Evolutionary conservation across 2,329 filamentous ascomycete species (phyloP).

Genomic region (Xylaria sp.): DNA sequence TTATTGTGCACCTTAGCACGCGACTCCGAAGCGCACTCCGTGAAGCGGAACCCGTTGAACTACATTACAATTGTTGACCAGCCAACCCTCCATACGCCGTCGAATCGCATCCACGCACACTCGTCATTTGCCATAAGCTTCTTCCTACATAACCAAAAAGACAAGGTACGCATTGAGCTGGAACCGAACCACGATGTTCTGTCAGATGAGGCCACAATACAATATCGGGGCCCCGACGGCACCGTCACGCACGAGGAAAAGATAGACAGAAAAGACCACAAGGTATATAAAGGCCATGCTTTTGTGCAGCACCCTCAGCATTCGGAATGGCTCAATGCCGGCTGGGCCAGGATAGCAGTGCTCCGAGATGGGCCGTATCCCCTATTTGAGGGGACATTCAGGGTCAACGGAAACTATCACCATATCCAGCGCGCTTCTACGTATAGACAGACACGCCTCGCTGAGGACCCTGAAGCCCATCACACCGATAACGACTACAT

Average conservation of each 20-base stretch:
- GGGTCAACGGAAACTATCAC: constrained; percentile 82
- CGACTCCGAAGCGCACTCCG: constrained; percentile 70
- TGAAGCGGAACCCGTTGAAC: constrained; percentile 78
- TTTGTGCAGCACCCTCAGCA: constrained; percentile 72
- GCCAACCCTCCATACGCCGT: constrained; percentile 79
- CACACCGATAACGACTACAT: constrained; percentile 75
- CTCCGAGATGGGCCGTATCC: constrained; percentile 79
- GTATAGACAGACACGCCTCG: constrained; percentile 77
- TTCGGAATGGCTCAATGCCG: constrained; percentile 78
- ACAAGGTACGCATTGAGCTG: constrained; percentile 80
- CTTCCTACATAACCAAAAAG: constrained; percentile 71
- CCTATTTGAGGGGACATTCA: constrained; percentile 90
- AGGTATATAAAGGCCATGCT: constrained; percentile 83
- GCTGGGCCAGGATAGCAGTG: constrained; percentile 87
- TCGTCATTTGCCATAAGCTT: constrained; percentile 90
- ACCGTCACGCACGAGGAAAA: constrained; percentile 71
- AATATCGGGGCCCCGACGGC: constrained; percentile 78
- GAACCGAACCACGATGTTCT: constrained; percentile 94
- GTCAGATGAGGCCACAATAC: constrained; percentile 76
- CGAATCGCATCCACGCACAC: constrained; percentile 79
- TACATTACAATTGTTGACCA: constrained; percentile 79
- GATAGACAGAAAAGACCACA: constrained; percentile 78
- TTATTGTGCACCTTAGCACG: constrained; percentile 47
- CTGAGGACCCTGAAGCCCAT: constrained; percentile 74
- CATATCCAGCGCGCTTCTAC: constrained; percentile 81